Conservation (phyloP, 495 filamentous ascomycete species). For the Amphirosellinia nigrospora region DNA sequence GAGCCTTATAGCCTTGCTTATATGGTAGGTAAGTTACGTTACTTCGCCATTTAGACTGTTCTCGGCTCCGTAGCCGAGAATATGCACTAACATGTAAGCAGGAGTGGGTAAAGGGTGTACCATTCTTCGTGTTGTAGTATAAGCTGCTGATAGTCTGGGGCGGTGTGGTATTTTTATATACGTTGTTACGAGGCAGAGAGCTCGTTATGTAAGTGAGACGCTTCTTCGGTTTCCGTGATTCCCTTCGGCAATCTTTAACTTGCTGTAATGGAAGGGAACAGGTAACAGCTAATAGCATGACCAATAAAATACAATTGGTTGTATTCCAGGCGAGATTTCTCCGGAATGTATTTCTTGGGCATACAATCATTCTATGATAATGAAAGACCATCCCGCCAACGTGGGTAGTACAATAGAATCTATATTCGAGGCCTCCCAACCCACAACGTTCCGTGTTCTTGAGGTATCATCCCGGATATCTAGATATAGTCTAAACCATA, state of each 20-base stretch:
- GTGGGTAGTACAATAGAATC: not conserved
- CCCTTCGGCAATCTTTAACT: not conserved
- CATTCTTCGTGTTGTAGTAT: not conserved
- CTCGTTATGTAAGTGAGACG: not conserved
- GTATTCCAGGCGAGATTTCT: slow-evolving; percentile 2
- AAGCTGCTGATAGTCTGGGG: not conserved
- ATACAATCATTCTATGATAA: not conserved
- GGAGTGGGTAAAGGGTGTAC: not conserved
- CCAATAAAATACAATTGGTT: not conserved
- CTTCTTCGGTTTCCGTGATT: not conserved
- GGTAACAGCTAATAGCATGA: not conserved
- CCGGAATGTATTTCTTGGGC: not conserved
- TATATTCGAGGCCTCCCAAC: slow-evolving; percentile 1
- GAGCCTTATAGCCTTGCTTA: not conserved
- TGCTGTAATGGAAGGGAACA: slow-evolving; percentile 4
- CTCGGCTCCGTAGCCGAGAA: not conserved
- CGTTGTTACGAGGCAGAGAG: not conserved
- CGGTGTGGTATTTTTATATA: not conserved
- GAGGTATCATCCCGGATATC: too few relatives aligned
- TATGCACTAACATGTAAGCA: not conserved
- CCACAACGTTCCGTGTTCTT: too few relatives aligned
- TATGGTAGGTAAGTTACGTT: not conserved
- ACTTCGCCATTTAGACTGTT: not conserved
- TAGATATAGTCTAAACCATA: not conserved
- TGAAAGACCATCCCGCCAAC: not conserved